Evolutionary conservation across 1,284 basidiomycete genomes (phyloP).

Genomic region (Ganoderma lucidum): DNA sequence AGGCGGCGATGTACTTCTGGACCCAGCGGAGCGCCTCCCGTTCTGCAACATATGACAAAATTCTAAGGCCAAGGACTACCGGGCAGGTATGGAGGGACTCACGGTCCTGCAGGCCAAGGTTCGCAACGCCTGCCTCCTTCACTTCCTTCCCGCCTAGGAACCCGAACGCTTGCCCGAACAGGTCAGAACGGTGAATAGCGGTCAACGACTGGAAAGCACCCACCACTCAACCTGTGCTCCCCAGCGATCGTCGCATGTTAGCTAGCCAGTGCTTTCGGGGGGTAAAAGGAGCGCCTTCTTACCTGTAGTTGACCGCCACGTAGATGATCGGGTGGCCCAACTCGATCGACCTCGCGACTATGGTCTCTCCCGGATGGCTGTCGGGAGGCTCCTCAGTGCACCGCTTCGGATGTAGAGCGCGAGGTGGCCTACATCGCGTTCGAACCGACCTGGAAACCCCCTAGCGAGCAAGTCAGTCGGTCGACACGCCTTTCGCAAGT

Average conservation of each 20-base stretch:
- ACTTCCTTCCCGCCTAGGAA: slow-evolving; percentile 59
- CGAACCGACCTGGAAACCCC: slow-evolving; percentile 14
- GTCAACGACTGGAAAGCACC: not conserved
- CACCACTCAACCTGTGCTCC: slow-evolving; percentile 5
- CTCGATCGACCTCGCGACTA: slow-evolving; percentile 45
- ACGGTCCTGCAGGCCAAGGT: slow-evolving; percentile 64
- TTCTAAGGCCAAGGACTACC: no score
- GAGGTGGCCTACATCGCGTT: slow-evolving; percentile 10
- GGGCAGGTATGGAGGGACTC: slow-evolving; percentile 28
- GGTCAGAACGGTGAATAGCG: not conserved
- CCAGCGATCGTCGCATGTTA: not conserved
- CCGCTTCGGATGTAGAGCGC: not conserved
- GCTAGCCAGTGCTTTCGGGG: not conserved
- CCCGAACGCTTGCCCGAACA: slow-evolving; percentile 47
- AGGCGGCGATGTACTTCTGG: slow-evolving; percentile 48
- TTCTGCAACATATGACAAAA: not conserved
- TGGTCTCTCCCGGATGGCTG: slow-evolving; percentile 20
- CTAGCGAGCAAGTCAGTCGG: not conserved
- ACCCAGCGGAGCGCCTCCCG: slow-evolving; percentile 63
- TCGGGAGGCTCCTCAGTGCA: not conserved
- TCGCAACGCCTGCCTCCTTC: slow-evolving; percentile 56
- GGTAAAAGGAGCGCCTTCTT: not conserved
- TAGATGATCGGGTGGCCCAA: slow-evolving; percentile 45
- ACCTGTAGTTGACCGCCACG: slow-evolving; percentile 45
- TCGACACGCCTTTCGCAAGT: not conserved